phyloP scores from a whole-genome alignment of 805 yeast genomes.

The Schwanniomyces sp. region DNA sequence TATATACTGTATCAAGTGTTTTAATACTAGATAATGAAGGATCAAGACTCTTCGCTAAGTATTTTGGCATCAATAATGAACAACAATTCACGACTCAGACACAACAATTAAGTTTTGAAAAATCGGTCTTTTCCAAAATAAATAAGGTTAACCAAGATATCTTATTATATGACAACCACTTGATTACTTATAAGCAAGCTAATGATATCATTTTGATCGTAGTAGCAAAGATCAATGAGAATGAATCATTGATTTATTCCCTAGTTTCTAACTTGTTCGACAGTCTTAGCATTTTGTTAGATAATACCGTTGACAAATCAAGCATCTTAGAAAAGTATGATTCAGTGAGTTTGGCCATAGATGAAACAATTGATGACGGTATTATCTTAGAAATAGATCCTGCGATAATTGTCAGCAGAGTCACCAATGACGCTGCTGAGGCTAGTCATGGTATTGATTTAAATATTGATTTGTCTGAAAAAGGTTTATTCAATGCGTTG shows the following conservation, averaged over 20 bases:
- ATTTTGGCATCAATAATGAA: slow-evolving; percentile 56
- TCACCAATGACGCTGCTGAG: slow-evolving; percentile 72
- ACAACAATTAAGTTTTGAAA: slow-evolving; percentile 78
- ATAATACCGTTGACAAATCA: slow-evolving; percentile 70
- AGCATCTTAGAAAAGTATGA: slow-evolving; percentile 82
- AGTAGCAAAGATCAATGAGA: slow-evolving; percentile 77
- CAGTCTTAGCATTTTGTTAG: slow-evolving; percentile 74
- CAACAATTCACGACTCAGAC: slow-evolving; percentile 43
- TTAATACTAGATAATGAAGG: slow-evolving; percentile 82
- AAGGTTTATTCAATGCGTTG: slow-evolving; percentile 79
- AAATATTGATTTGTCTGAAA: slow-evolving; percentile 67
- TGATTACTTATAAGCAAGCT: slow-evolving; percentile 83
- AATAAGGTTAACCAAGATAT: slow-evolving; percentile 79
- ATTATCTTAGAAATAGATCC: slow-evolving; percentile 89
- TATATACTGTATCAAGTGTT: slow-evolving; percentile 81
- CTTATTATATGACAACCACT: slow-evolving; percentile 71
- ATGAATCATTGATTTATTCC: slow-evolving; percentile 76
- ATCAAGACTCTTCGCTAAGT: slow-evolving; percentile 77
- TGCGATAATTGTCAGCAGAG: slow-evolving; percentile 82
- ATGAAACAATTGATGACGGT: slow-evolving; percentile 93
- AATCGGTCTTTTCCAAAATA: slow-evolving; percentile 69
- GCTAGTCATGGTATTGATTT: slow-evolving; percentile 50
- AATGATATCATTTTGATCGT: slow-evolving; percentile 73
- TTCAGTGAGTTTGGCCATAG: slow-evolving; percentile 79
- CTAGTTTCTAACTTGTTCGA: slow-evolving; percentile 77